Base-by-base conservation (phyloP, 2,329 filamentous ascomycete species). In the Chrysoporthe cubensis region DNA sequence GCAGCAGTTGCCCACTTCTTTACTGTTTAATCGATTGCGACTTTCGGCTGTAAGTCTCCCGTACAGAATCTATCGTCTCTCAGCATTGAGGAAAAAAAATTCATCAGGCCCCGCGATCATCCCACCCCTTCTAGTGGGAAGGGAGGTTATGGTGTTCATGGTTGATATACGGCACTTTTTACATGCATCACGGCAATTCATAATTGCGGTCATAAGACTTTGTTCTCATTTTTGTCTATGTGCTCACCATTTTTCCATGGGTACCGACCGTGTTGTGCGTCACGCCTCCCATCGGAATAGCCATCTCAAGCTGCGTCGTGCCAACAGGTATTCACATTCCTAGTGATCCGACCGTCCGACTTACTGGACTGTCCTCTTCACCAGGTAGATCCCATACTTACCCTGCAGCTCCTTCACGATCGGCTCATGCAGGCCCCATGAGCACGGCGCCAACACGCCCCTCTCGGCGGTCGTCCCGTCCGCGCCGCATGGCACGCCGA, bases 391-490 rank as follows among this genome's bases (percentile, higher is more conserved):
- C 54, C 88, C 90, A 73, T 93, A 92, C 75, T 93, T 88, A 78
- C 91, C 88, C 85, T 91, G 89, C 69, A 96, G 84, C 77, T 92
- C 90, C 82, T 90, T 88, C 80, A 94, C 90, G 73, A 96, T 80
- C 48, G 92, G 90, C 75, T 86, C 85, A 76, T 88, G 90, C 76
- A 95, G 87, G 75, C 90, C 87, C 69, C 85, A 83, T 74, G 82
- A 89, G 86, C 95, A 91, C 18, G 92, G 92, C 37, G 92, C 93
- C 69, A 96, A 80, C 63, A 96, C 83, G 78, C 91, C 91, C 82
- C 87, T 91, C 78, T 92, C 85, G 59, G 82, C 85, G 70, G 94
- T 88, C 3, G 88, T 91, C 21, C 91, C 91, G 78, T 93, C 85
- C 50, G 92, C 88, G 71, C 84, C 89, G 69, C 74, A 75, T 11